These are phyloP conservation scores for Babesia divergens DNA, from an alignment of 169 alveolate genomes.

Conservation along the genomic window DNA sequence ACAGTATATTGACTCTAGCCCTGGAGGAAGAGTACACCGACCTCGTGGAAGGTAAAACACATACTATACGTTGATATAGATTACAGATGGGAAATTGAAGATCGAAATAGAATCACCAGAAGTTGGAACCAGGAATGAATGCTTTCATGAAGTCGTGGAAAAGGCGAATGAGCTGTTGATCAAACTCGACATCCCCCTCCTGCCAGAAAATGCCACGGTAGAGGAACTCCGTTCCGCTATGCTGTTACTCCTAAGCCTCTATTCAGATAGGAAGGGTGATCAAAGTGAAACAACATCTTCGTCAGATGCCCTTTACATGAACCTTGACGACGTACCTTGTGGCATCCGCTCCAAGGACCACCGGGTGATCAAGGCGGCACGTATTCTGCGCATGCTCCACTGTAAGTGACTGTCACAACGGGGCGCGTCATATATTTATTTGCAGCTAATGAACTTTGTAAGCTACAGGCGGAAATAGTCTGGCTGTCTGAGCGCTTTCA, in stretches of 20 bases:
- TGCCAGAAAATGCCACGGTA: background rate
- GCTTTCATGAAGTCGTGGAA: background rate
- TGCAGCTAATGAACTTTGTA: constrained; percentile 41
- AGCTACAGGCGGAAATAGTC: constrained; percentile 38
- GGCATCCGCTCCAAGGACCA: background rate
- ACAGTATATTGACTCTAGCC: constrained; percentile 7
- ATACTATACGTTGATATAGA: background rate
- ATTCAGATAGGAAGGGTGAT: background rate
- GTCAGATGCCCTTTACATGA: background rate
- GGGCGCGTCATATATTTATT: background rate
- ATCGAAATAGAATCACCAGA: background rate
- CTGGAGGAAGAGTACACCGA: constrained; percentile 17
- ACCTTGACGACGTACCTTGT: background rate
- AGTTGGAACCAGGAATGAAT: background rate
- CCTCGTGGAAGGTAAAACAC: constrained; percentile 14
- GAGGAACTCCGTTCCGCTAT: constrained; percentile 34
- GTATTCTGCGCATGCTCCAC: constrained; percentile 15
- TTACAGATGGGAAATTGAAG: constrained; percentile 8
- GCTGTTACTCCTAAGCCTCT: background rate
- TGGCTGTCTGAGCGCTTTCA: constrained; percentile 39
- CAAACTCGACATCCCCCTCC: constrained; percentile 18
- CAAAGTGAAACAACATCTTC: background rate
- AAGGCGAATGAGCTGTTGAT: constrained; percentile 11
- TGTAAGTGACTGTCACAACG: background rate
- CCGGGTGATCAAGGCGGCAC: background rate